These are phyloP conservation scores for Vaccinium vitisidaea DNA, from an alignment of 148 eudicot genomes.

Conservation along the genomic window DNA sequence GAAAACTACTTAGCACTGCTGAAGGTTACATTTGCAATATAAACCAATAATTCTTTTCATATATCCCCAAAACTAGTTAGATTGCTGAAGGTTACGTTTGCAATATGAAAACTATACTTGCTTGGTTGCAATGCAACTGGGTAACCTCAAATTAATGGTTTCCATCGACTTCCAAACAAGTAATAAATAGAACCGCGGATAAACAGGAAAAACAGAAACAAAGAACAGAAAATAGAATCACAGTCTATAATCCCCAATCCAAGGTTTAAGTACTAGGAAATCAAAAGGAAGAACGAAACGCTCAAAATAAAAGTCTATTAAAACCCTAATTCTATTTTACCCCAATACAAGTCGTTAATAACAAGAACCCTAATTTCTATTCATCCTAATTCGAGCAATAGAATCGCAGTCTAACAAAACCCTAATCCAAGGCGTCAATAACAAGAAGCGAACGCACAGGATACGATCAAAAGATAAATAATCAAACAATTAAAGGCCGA, in stretches of 20 bases:
- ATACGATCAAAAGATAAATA: not conserved
- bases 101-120: not conserved
- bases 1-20: too few relatives aligned
- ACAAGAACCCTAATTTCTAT: not conserved
- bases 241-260: not conserved
- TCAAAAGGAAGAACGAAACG: not conserved
- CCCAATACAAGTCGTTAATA: not conserved
- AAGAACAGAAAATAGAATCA: not conserved
- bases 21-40: not conserved
- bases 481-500: not conserved
- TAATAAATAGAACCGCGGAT: not conserved
- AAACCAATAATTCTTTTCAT: not conserved
- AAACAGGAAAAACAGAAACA: not conserved
- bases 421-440: not conserved
- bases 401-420: not conserved
- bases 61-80: not conserved
- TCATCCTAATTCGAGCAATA: not conserved
- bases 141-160: not conserved
- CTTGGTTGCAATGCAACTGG: not conserved
- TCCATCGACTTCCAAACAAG: not conserved
- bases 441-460: not conserved
- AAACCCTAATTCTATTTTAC: not conserved
- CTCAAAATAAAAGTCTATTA: too few relatives aligned
- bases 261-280: not conserved
- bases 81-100: not conserved